Base-by-base conservation (phyloP, 2,329 filamentous ascomycete species). In the Metarhizium robertsii region DNA sequence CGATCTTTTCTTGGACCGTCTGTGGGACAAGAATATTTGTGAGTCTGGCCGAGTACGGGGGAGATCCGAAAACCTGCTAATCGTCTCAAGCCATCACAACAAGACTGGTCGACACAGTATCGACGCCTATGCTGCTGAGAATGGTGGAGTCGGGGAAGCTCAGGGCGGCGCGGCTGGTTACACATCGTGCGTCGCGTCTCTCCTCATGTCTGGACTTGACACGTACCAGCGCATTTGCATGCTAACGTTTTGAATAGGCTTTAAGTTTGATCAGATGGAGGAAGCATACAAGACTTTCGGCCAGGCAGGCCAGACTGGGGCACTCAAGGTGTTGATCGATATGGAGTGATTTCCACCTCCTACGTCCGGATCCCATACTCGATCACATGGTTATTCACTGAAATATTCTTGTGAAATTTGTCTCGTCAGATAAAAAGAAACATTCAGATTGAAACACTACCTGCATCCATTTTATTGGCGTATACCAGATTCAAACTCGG, bases 21-120 rank as follows among this genome's bases (percentile, higher is more conserved):
- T 83, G 5, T 84, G 80, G 80, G 68, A 73, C 55, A 72, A 72
- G 57, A 82, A 82, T 59, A 77, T 81, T 50, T 68, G 75, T 77
- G 58, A 66, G 74, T 69, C 14, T 38, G 4, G 1, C 18, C n/a
- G 40, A 43, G 40, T n/a, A 6, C 10, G 1, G 8, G 20, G 43
- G n/a, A 13, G 8, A 46, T 43, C 6, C 16, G 43, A 43, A 18
- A 16, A 6, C 25, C 20, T 10, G 43, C 43, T 46, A 46, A 46
- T 25, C 43, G 6, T 20, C 13, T 11, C 6, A 2, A 73, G 72
- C 67, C 34, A 75, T 79, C 53, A 78, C 74, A 0, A 79, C 75
- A 1, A 64, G 71, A 13, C 65, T 79, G 1, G 75, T 79, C 4
- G 74, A 79, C 60, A 72, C 75, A 0, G 69, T 69, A 2, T 74